phyloP scores from a whole-genome alignment of 768 basidiomycete genomes.

The Termitomyces sp. region DNA sequence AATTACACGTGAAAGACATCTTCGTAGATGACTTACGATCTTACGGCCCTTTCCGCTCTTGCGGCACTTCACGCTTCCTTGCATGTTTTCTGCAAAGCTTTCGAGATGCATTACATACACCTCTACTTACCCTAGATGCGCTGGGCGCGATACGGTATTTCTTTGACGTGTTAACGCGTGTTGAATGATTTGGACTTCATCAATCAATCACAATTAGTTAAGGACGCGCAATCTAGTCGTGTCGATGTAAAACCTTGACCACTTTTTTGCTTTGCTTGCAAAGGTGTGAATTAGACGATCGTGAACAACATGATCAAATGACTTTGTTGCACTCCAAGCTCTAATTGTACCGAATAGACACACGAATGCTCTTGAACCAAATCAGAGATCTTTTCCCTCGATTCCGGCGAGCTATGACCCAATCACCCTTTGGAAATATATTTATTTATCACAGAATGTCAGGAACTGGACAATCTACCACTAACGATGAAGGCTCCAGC shows the following conservation, averaged over 20 bases:
- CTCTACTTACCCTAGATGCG: background rate
- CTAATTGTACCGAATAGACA: background rate
- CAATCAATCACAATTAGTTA: background rate
- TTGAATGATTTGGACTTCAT: background rate
- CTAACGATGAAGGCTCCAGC: slow-evolving; percentile 7
- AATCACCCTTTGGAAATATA: background rate
- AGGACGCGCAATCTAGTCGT: background rate
- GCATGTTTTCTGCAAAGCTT: slow-evolving; percentile 1
- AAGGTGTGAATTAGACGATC: background rate
- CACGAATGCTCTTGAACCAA: background rate
- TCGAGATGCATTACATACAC: background rate
- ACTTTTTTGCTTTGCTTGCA: too few species aligned
- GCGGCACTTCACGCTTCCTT: background rate
- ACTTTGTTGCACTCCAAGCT: background rate
- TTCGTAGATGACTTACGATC: slow-evolving; percentile 3
- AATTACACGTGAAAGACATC: slow-evolving; percentile 3
- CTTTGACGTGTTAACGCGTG: background rate
- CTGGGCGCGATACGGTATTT: slow-evolving; percentile 4
- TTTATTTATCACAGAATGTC: background rate
- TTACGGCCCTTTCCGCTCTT: slow-evolving; percentile 1
- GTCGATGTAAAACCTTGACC: background rate
- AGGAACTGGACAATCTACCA: slow-evolving; percentile 1
- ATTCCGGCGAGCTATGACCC: background rate
- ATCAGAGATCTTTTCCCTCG: slow-evolving; percentile 2
- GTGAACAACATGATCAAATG: background rate